Base-by-base conservation (phyloP, 78 protist genomes). In the Speleostelium caveatum region DNA sequence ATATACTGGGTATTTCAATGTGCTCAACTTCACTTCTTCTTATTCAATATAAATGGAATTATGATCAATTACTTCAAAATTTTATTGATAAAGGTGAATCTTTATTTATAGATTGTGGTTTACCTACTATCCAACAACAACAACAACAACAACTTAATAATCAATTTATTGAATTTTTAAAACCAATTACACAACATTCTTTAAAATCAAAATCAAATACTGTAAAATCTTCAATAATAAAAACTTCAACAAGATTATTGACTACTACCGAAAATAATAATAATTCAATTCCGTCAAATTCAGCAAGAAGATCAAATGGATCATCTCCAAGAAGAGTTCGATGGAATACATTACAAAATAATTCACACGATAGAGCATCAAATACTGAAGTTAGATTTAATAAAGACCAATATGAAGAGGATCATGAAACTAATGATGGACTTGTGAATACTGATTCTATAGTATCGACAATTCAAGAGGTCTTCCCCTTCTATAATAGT, bases 21-120 rank as follows among this genome's bases (percentile, higher is more conserved):
- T 5, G 24, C 17, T 17, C 30, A 3, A 35, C 77, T 1, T 51
- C 77, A 16, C 16, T 33, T 12, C 8, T 71, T 22, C 24, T 71
- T 1, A n/a, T 71, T 6, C 55, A 51, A 5, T 71, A 39, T 51
- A 71, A 71, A 71, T 71, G 77, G 77, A 51, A 71, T 51, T 38
- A 38, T 28, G 77, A 71, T 42, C 21, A 21, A 26, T 22, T 71
- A 7, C 22, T 71, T 32, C 62, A 49, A 32, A 26, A 35, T 12
- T 71, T 71, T 55, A 35, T 71, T 0, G 77, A 71, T 35, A 71
- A 71, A 21, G 77, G 77, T 21, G 77, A 71, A 3, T 26, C 14
- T 16, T 28, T 71, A 17, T 71, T 49, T 12, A 19, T 14, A 39
- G 45, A 41, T 49, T n/a, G 63, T 14, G 77, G 77, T 17, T 33